Percentiles rank a stretch among this genome's conserved stretches.
phyloP scores from a whole-genome alignment of 2,329 filamentous ascomycete species.

The Pseudocercospora pini-densiflorae region DNA sequence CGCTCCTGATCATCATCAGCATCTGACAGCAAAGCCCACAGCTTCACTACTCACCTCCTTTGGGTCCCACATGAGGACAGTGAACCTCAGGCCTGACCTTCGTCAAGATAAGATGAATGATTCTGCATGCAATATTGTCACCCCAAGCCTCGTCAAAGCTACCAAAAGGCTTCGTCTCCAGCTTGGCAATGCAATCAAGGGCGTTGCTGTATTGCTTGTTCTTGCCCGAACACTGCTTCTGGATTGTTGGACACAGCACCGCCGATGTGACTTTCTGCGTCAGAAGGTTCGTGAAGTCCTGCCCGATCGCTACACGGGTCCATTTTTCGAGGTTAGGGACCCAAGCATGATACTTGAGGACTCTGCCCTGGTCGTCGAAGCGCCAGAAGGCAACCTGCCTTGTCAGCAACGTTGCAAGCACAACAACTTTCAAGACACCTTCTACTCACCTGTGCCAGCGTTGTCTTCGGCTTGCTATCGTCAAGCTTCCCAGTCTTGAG shows the following conservation, averaged over 20 bases:
- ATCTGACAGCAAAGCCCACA: background rate
- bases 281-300: constrained; percentile 32
- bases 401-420: background rate
- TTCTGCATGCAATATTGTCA: constrained; percentile 50
- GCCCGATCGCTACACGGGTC: constrained; percentile 36
- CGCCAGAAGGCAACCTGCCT: constrained; percentile 51
- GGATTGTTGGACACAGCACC: constrained; percentile 39
- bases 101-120: constrained; percentile 48
- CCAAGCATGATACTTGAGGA: constrained; percentile 52
- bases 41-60: constrained; percentile 22
- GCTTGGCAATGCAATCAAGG: constrained; percentile 39
- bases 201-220: constrained; percentile 44
- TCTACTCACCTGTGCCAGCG: constrained; percentile 28
- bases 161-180: constrained; percentile 45
- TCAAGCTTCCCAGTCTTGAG: constrained; percentile 21
- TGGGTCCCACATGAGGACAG: constrained; percentile 38
- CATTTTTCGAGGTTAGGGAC: constrained; percentile 49
- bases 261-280: constrained; percentile 36
- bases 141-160: constrained; percentile 51
- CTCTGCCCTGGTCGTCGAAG: constrained; percentile 51
- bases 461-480: constrained; percentile 14
- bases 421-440: background rate
- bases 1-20: background rate
- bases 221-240: constrained; percentile 42
- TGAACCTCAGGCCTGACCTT: constrained; percentile 35